Base-by-base conservation (phyloP, 768 basidiomycete species). In the Lactarius hatsudake region DNA sequence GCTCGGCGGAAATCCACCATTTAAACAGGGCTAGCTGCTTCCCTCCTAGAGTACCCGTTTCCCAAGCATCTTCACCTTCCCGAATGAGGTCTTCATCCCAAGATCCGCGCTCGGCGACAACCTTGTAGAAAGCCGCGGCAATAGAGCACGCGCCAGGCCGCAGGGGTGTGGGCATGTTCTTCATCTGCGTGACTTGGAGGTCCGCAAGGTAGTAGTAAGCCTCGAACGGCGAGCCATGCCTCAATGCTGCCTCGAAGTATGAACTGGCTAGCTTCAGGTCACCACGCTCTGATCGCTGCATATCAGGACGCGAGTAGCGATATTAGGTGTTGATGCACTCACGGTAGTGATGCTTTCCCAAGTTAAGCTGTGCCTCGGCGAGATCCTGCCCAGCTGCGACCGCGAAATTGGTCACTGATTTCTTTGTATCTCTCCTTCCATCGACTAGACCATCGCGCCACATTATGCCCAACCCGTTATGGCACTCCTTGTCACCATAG, bases 1-100 rank as follows among this genome's bases (percentile, higher is more conserved):
- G 79, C 79, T 99, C 97, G 10, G 93, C 94, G 38, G 94, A 93
- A 60, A 97, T 84, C 91, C 89, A 93, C 94, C 97, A 99, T 58
- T 90, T 88, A 38, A 98, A 78, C 79, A 98, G 87, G 2, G 96
- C 96, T 61, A 85, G 83, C 70, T 94, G 88, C 73, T 87, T 88
- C 38, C 90, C 91, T 54, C 86, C 80, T 48, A 89, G 87, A 2
- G 85, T 84, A 13, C 84, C 86, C 38, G 86, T 82, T 75, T 81
- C 81, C 93, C 93, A 94, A 6, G 83, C 82, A 61, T 80, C 79
- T 71, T 94, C 90, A 5, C 94, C 96, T 51, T 96, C 93, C 42
- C 85, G 82, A 32, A 97, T 74, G 59, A 93, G 82, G 72, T 94
- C 87, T 59, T 93, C 90, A 38, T 86, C 89, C 86, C 91, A 90